A percentile compares a stretch with the other conserved stretches of the same genome.
Evolutionary conservation across 495 filamentous ascomycete species (phyloP).

Genomic region (Penicillium maclennaniae): DNA sequence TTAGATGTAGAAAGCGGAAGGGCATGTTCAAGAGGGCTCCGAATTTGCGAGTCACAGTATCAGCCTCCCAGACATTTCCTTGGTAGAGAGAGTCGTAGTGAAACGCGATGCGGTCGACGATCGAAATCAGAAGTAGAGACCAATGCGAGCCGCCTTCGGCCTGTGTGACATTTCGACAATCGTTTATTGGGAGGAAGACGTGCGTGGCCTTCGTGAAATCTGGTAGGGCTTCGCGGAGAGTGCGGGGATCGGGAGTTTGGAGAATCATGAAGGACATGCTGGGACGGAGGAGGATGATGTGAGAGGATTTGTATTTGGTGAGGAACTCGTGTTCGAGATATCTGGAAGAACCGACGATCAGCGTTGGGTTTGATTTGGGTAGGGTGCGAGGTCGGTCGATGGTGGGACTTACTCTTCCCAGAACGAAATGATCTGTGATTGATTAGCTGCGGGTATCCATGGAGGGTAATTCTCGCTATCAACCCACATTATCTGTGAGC

Average conservation of each 20-base stretch:
- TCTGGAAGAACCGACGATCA: slow-evolving; percentile 40
- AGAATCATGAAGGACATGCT: slow-evolving; percentile 93
- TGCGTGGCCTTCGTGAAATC: slow-evolving; percentile 81
- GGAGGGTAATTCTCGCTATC: slow-evolving; percentile 1
- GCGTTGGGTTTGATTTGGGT: background rate
- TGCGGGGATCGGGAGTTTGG: slow-evolving; percentile 70
- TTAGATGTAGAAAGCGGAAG: slow-evolving; percentile 69
- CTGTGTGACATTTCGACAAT: slow-evolving; percentile 67
- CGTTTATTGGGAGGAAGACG: slow-evolving; percentile 96
- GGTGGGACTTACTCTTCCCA: slow-evolving; percentile 81
- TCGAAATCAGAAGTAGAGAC: slow-evolving; percentile 86
- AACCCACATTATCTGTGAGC: slow-evolving; percentile 93
- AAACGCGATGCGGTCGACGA: slow-evolving; percentile 87
- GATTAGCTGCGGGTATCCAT: slow-evolving; percentile 12
- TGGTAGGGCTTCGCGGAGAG: slow-evolving; percentile 52
- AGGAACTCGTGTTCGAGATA: slow-evolving; percentile 89
- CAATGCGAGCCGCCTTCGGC: slow-evolving; percentile 92
- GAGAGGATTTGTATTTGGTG: slow-evolving; percentile 64
- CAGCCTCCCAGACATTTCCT: slow-evolving; percentile 70
- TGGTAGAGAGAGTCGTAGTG: slow-evolving; percentile 92
- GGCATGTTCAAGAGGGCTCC: slow-evolving; percentile 56
- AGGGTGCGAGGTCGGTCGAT: background rate
- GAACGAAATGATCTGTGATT: slow-evolving; percentile 68
- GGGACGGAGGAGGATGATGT: slow-evolving; percentile 88
- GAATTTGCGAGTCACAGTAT: slow-evolving; percentile 58